Base-by-base conservation (phyloP, 495 filamentous ascomycete genomes). In the Tuber aestivum region DNA sequence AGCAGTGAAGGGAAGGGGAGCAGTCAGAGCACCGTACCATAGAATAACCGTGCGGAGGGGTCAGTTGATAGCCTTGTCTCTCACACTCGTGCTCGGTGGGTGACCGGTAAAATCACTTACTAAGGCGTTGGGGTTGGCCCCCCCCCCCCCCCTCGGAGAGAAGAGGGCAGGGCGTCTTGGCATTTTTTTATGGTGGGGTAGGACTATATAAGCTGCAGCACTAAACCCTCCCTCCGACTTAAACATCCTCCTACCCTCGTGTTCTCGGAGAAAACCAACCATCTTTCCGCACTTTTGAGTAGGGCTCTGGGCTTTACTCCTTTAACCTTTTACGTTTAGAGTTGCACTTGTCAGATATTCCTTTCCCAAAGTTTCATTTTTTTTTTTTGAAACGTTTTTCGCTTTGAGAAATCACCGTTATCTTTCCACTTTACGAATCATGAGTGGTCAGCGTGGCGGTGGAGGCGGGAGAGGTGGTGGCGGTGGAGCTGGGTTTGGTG, bases 401-500 rank as follows among this genome's bases (percentile, higher is more conserved):
- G 1, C 9, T 65, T 20, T 1, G 14, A 65, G 7, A 2, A 16
- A 35, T 3, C 32, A 18, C 14, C 14, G 27, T 20, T 32, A 20
- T 2, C 12, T 65, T 65, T 61, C 7, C 21, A 7, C 38, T 40
- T 7, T 61, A 35, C 56, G 4, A 16, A 35, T 65, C 27, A 65
- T 65, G 56, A 65, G 56, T 65, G 56, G 27, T 65, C 56, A 65
- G 56, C 56, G 69, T 9, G 76, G 70, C 27, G 42, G 74, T 41
- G 72, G 75, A 35, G 41, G 75, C 1, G 35, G 77, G 0, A 42
- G 77, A 48, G 71, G 48, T 20, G 45, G 77, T 5, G 40, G 76
- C 23, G 56, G 70, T 16, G 75, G 74, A 9, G 74, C 74, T 48
- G 77, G 70, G 9, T 27, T 74, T 42, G 38, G 74, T 9, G 74